Base-by-base conservation (phyloP, 1,284 basidiomycete species). In the Irpex sp. region DNA sequence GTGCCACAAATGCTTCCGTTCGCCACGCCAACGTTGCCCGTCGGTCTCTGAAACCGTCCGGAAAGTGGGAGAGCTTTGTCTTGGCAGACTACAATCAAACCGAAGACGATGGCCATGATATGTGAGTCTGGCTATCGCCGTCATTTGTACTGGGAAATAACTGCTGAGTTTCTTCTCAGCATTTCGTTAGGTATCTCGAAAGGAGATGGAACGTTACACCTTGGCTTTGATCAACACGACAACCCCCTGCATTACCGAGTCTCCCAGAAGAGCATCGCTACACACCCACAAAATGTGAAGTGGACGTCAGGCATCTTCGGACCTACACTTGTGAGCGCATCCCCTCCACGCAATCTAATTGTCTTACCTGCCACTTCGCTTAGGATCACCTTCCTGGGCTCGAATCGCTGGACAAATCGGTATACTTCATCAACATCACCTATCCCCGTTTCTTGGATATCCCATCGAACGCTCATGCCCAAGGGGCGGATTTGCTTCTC, bases 221-320 rank as follows among this genome's bases (percentile, higher is more conserved):
- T 81, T 1, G 74, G 74, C 2, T 81, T 79, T 63, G 79, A 81
- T 60, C 76, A 80, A 59, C 80, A 80, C 67, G 77, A 78, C 66
- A 79, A 79, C 63, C 65, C 69, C 8, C 71, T 82, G 44, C 72
- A 75, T 62, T 80, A 81, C 63, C 75, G 79, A 8, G 62, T 75
- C 0, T 80, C 80, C 0, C 60, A 72, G 3, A 56, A 70, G 4
- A 77, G 74, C 2, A 69, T 76, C 1, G 76, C 78, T 0, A 71
- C 72, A 1, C 69, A 72, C 59, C 78, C 78, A 0, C 57, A 62
- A 2, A 62, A 66, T 8, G 65, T 68, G 0, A 59, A 61, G 1
- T 77, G 75, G 76, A 67, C 70, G 19, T 21, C 71, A 4, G 63
- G 68, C 1, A 64, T 76, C 6, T 77, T 77, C 52, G 71, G 73